A percentile compares a stretch with the other conserved stretches of the same genome.
Evolutionary conservation across 768 basidiomycete species (phyloP).

Genomic region (Russula sp.): DNA sequence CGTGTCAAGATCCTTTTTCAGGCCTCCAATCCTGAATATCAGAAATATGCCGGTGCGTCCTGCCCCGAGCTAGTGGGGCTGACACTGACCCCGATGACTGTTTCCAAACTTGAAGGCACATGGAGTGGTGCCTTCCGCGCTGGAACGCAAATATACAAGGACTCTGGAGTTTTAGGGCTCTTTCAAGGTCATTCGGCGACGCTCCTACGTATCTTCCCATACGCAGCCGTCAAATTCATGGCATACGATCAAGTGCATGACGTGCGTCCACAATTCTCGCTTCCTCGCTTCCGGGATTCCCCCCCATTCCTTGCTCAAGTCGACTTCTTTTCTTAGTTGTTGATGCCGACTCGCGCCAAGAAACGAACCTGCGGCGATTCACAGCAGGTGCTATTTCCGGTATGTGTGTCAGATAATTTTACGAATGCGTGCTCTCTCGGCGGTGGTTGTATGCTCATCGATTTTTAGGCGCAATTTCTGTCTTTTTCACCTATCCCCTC

Average conservation of each 20-base stretch:
- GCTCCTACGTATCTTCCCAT: conserved; percentile 90
- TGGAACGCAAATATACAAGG: conserved; percentile 63
- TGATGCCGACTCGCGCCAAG: conserved; percentile 82
- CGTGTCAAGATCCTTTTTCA: conserved; percentile 99
- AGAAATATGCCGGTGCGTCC: conserved; percentile 78
- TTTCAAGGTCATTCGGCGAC: conserved; percentile 97
- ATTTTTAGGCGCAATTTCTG: conserved; percentile 66
- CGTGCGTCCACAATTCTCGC: conserved; percentile 43
- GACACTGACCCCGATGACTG: not conserved
- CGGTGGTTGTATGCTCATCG: not conserved
- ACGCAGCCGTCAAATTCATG: conserved; percentile 97
- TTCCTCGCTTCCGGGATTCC: not conserved
- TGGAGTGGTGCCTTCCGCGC: conserved; percentile 85
- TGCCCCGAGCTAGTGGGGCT: not conserved
- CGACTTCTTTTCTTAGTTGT: conserved; percentile 45
- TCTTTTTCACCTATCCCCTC: conserved; percentile 91
- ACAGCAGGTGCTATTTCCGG: conserved; percentile 86
- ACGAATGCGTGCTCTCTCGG: not conserved
- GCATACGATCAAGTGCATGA: conserved; percentile 85
- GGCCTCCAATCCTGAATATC: conserved; percentile 92
- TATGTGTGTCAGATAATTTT: conserved; percentile 36
- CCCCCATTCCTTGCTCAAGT: not conserved
- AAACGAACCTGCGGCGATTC: conserved; percentile 80
- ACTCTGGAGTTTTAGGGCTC: conserved; percentile 71
- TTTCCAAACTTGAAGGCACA: conserved; percentile 56